phyloP scores from a whole-genome alignment of 148 eudicot species.

The Oxyria digyna region DNA sequence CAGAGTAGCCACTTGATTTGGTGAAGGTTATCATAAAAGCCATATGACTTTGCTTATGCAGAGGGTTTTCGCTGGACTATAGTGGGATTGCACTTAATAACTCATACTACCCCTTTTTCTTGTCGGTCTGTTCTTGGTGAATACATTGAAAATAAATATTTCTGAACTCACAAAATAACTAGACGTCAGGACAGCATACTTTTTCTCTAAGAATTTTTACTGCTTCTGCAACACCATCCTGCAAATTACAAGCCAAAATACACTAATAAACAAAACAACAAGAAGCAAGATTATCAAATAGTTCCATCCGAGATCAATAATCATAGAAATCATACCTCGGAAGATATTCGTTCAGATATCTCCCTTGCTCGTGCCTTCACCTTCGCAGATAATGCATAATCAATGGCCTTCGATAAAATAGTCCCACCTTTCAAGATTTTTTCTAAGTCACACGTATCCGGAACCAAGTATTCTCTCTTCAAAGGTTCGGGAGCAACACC shows the following conservation, averaged over 20 bases:
- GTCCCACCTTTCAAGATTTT: conserved; percentile 45
- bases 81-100: neutral
- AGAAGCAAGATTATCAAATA: neutral
- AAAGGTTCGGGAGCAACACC: conserved; percentile 88
- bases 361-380: conserved; percentile 46
- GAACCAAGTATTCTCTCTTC: conserved; percentile 43
- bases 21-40: neutral
- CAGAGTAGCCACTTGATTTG: neutral
- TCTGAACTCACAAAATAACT: neutral
- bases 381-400: conserved; percentile 37
- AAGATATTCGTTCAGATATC: conserved; percentile 45
- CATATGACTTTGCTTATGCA: neutral
- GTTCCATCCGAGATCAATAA: neutral
- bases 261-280: neutral
- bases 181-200: conserved; percentile 11
- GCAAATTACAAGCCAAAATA: conserved; percentile 8
- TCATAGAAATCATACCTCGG: conserved; percentile 29
- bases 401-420: conserved; percentile 37
- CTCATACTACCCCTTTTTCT: neutral
- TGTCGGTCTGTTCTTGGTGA: neutral
- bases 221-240: conserved; percentile 54
- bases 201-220: conserved; percentile 43
- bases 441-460: conserved; percentile 33
- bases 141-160: neutral
- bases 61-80: conserved; percentile 2